These are phyloP conservation scores for Gaeumannomyces sp. DNA, from an alignment of 2,329 filamentous ascomycete genomes.

Conservation along the genomic window DNA sequence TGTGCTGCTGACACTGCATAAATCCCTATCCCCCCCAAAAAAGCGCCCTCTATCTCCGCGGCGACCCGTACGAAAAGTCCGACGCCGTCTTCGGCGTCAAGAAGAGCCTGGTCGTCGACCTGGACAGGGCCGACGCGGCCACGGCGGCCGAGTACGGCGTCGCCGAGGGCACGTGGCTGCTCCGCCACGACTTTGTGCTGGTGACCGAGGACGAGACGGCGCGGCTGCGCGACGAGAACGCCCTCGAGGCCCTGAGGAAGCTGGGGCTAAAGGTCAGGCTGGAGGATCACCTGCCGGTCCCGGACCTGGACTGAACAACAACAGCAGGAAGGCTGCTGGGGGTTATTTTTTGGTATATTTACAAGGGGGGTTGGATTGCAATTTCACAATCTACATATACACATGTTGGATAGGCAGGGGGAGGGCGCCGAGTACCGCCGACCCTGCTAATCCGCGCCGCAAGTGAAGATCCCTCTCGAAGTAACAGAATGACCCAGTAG, in stretches of 20 bases:
- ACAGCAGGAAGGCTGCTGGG: neutral
- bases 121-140: slow-evolving; percentile 42
- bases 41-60: slow-evolving; percentile 70
- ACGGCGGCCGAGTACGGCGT: slow-evolving; percentile 58
- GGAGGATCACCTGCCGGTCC: slow-evolving; percentile 69
- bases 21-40: no score
- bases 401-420: neutral
- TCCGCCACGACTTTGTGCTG: slow-evolving; percentile 73
- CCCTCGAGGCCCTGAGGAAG: slow-evolving; percentile 59
- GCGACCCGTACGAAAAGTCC: slow-evolving; percentile 74
- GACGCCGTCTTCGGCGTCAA: slow-evolving; percentile 88
- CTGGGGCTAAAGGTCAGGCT: slow-evolving; percentile 66
- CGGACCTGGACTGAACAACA: slow-evolving; percentile 47
- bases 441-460: no score
- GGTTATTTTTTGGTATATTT: neutral
- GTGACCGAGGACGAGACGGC: slow-evolving; percentile 64
- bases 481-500: no score
- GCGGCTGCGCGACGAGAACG: slow-evolving; percentile 56
- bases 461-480: no score
- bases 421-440: no score
- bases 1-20: neutral
- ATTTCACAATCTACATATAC: neutral
- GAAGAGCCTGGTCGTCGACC: slow-evolving; percentile 66
- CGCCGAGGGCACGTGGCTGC: slow-evolving; percentile 53
- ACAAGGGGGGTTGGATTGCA: neutral